These are phyloP conservation scores for Trichoderma erinaceum DNA, from an alignment of 495 filamentous ascomycete species.

Conservation along the genomic window DNA sequence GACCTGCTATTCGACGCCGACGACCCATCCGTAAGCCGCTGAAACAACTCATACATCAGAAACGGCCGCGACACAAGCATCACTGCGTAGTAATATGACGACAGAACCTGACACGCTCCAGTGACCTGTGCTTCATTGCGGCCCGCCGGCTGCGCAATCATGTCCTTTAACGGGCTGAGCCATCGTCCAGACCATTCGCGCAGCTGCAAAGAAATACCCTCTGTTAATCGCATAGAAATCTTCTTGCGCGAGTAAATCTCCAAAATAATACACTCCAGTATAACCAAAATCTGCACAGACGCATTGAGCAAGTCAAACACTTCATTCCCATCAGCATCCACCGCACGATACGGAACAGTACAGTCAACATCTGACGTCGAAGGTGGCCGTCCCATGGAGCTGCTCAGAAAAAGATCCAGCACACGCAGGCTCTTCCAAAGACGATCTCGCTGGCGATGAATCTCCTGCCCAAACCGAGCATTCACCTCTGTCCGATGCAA, in stretches of 20 bases:
- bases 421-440: conserved; percentile 58
- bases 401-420: conserved; percentile 54
- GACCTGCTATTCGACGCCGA: not conserved
- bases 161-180: conserved; percentile 31
- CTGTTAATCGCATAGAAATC: conserved; percentile 39
- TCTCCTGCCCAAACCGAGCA: conserved; percentile 45
- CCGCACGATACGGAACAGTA: conserved; percentile 37
- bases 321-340: conserved; percentile 28
- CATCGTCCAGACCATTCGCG: conserved; percentile 39
- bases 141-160: conserved; percentile 19
- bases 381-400: conserved; percentile 54
- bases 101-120: conserved; percentile 38
- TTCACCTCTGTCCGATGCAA: conserved; percentile 58
- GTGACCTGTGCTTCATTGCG: conserved; percentile 23
- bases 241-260: conserved; percentile 41
- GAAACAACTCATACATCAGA: conserved; percentile 41
- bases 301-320: conserved; percentile 38
- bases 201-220: conserved; percentile 40
- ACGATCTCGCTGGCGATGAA: conserved; percentile 46
- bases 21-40: conserved; percentile 29
- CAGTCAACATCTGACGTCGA: conserved; percentile 54
- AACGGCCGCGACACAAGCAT: conserved; percentile 42
- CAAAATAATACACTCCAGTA: conserved; percentile 36
- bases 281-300: conserved; percentile 37
- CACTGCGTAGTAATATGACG: conserved; percentile 42